Base-by-base conservation (phyloP, 345 rosid genomes). In the Passiflora organensis region DNA sequence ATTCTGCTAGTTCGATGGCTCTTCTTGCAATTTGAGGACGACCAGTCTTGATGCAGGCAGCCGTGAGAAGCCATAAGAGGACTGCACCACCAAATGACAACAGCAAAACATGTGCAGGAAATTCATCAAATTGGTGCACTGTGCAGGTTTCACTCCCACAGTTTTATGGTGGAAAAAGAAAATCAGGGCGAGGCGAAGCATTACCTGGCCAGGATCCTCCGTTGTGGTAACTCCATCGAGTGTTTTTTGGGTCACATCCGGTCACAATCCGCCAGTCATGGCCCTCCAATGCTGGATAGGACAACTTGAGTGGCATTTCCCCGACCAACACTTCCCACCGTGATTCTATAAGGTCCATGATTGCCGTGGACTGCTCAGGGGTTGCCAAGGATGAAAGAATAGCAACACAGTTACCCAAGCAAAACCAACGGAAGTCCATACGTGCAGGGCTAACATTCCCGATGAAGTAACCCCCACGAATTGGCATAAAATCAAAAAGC, bases 161-260 rank as follows among this genome's bases (percentile, higher is more conserved):
- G 32, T 22, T 42, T 2, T 43, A 10, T 16, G 23, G 6, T 19
- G 22, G 0, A 18, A 13, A 9, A 24, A 6, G 23, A 41, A 59
- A 36, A 15, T 34, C 12, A n/a, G n/a, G 28, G 16, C 34, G 32
- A 38, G 10, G 17, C 41, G 32, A 19, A 34, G 38, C n/a, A 52
- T 49, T 76, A 88, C 96, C 98, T 79, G 98, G 94, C 98, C 96
- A 91, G 50, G 98, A 91, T 59, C 98, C 98, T 37, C 95, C 96
- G 50, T 91, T 91, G 73, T 91, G 98, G 76, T 91, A 91, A 56
- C 98, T 91, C 96, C 98, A 91, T 52, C 95, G 74, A 6, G 98
- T 86, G 72, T 91, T 91, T 70, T 91, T 91, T 1, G 95, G 98
- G 57, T 91, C 98, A 56, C 95, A 84, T 36, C 98, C 98, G 10